Evolutionary conservation across 1,139 yeast genomes (phyloP), one percentile per base, ranked within the genome.

Genomic region (Saccharomycopsis phalli): DNA sequence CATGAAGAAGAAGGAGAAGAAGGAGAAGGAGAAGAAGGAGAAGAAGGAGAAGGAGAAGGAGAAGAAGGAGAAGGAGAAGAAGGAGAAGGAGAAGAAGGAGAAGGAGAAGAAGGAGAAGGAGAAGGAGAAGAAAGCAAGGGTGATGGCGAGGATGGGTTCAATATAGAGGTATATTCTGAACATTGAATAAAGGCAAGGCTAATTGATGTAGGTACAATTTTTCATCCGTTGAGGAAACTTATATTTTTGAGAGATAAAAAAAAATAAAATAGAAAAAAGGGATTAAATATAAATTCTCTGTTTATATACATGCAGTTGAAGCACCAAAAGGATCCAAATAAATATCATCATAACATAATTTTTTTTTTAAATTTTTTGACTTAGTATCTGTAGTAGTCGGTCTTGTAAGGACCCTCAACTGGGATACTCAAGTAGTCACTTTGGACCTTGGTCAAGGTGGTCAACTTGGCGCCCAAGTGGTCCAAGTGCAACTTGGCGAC

Each of bases 351-450:
- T 36, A 13, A 37, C 23, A 41, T 21, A 11, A 33, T n/a, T n/a
- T n/a, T n/a, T n/a, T n/a, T n/a, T n/a, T n/a, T 21, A 16, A 31
- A 31, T 18, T 21, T 18, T 10, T 23, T 10, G 16, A 23, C 55
- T 68, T 86, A 91, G 74, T 91, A 91, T 77, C 96, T 86, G 94
- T 91, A 91, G 72, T 80, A 84, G 59, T 91, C 98, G 62, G 95
- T 81, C 82, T 91, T 91, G 94, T 61, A 91, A 59, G 99, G 99
- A 74, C 99, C 99, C 67, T 80, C 83, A 60, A 67, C 63, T 61
- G 96, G 88, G 57, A 91, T 70, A 62, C 94, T 93, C 67, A 93
- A 81, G 82, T 91, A 91, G 53, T 87, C 95, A 58, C 95, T 78
- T 79, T 91, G 99, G 54, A 67, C 86, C 42, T 65, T 56, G 53